Conservation (phyloP, 768 basidiomycete species). For the Leucogyrophana mollusca region DNA sequence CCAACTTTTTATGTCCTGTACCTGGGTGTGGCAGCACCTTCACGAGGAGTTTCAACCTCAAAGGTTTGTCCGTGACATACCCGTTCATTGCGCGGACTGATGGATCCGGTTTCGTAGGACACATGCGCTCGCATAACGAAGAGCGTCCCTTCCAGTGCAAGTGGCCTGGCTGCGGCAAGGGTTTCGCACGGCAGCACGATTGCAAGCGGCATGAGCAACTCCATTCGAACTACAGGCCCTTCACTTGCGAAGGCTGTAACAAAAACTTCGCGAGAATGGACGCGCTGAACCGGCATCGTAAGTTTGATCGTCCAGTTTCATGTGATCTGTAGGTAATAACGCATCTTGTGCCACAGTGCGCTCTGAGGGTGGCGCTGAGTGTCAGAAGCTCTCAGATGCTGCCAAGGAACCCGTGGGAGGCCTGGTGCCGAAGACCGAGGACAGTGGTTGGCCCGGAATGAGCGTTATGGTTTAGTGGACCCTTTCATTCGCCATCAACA, state of each 20-base stretch:
- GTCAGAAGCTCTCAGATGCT: slow-evolving; percentile 44
- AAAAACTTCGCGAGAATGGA: slow-evolving; percentile 96
- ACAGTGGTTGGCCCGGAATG: slow-evolving; percentile 31
- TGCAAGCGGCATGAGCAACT: slow-evolving; percentile 96
- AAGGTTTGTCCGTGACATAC: slow-evolving; percentile 49
- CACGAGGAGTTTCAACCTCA: slow-evolving; percentile 90
- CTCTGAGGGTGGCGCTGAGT: slow-evolving; percentile 82
- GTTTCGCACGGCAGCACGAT: slow-evolving; percentile 93
- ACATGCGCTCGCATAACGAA: slow-evolving; percentile 91
- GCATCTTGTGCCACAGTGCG: slow-evolving; percentile 46
- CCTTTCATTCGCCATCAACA: slow-evolving; percentile 10
- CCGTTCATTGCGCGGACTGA: slow-evolving; percentile 10
- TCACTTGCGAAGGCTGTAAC: slow-evolving; percentile 88
- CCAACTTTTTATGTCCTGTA: slow-evolving; percentile 80
- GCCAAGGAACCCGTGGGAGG: slow-evolving; percentile 24
- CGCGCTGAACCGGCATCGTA: slow-evolving; percentile 89
- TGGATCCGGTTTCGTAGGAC: slow-evolving; percentile 47
- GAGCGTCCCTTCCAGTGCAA: slow-evolving; percentile 94
- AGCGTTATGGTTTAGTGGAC: slow-evolving; percentile 29
- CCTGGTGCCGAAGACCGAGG: slow-evolving; percentile 29
- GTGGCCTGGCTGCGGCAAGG: slow-evolving; percentile 93
- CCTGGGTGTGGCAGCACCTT: slow-evolving; percentile 86
- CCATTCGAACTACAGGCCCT: slow-evolving; percentile 90
- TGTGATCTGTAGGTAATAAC: not conserved
- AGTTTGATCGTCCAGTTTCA: slow-evolving; percentile 34